phyloP scores from a whole-genome alignment of 1,139 yeast genomes.

The Scheffersomyces illinoinensis region DNA sequence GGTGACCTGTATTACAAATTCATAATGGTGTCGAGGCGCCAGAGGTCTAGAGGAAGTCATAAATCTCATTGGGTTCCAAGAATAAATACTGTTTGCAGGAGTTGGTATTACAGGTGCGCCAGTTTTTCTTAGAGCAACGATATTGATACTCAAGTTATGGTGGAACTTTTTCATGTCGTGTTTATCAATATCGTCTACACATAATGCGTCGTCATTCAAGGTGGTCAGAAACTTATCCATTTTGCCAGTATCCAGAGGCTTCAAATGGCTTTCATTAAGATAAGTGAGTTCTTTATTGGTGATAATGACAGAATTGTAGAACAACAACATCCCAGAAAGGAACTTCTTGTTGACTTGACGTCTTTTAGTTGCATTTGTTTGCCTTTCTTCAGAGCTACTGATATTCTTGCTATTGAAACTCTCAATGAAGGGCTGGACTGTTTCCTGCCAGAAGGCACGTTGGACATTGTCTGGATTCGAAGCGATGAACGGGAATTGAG shows the following conservation, averaged over 20 bases:
- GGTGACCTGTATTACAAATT: constrained; percentile 45
- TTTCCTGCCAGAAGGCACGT: constrained; percentile 69
- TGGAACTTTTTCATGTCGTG: constrained; percentile 41
- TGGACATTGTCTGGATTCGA: constrained; percentile 47
- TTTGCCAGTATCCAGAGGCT: constrained; percentile 56
- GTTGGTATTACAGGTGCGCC: constrained; percentile 4
- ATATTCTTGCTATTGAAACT: constrained; percentile 70
- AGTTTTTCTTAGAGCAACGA: constrained; percentile 57
- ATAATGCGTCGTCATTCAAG: constrained; percentile 1
- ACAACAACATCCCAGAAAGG: constrained; percentile 59
- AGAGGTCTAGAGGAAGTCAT: constrained; percentile 15
- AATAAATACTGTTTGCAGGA: neutral
- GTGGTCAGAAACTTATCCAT: constrained; percentile 33
- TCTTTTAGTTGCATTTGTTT: constrained; percentile 74
- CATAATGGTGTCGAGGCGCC: constrained; percentile 35
- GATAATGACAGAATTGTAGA: constrained; percentile 75
- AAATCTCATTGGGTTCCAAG: constrained; percentile 28
- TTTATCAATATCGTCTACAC: constrained; percentile 22
- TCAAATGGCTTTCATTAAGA: constrained; percentile 47
- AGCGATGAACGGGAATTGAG: constrained; percentile 74
- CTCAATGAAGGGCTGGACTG: constrained; percentile 79
- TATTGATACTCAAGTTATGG: constrained; percentile 63
- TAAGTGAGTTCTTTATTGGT: constrained; percentile 60
- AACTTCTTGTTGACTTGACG: constrained; percentile 61
- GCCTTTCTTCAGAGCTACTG: constrained; percentile 66